Base-by-base conservation (phyloP, 2,329 filamentous ascomycete species). In the Aspergillus brunneoviolaceus region DNA sequence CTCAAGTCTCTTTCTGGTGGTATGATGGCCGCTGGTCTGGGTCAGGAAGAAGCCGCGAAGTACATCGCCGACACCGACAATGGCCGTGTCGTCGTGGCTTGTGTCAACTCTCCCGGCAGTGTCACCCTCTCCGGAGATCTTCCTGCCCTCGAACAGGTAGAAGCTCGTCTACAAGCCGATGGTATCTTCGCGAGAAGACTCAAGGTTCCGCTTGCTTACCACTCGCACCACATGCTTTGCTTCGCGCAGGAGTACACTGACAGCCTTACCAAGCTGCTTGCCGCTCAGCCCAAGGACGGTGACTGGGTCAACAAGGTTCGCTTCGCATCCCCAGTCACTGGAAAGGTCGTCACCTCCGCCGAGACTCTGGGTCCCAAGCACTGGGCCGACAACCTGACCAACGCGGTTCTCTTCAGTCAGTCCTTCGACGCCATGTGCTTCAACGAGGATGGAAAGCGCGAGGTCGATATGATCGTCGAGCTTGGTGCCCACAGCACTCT, bases 401-500 rank as follows among this genome's bases (percentile, higher is more conserved):
- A 35, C 14, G 33, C 33, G 14, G 33, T 35, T 5, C 33, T 35
- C 33, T 35, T 35, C 33, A 35, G 33, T 16, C 33, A 35, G 33
- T 51, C 49, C 9, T 16, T 25, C 49, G 25, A 51, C 27, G 25
- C 49, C 49, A 31, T 51, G 27, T 51, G 49, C 49, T 31, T 35
- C 33, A 35, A 35, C 14, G 33, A 35, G 33, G 33, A 35, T 35
- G 33, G 33, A 16, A 35, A 35, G 33, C 33, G 33, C 12, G 10
- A 35, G 14, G 25, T 31, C n/a, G n/a, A 27, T n/a, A 14, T 69
- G 6, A 48, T 75, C 9, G 52, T 75, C 27, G 73, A 75, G 45
- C 66, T 75, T 19, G 72, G 73, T 0, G 71, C 73, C 19, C 73
- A 75, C 49, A 62, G 65, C 4, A 69, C 71, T 9, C 59, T 75